Base-by-base conservation (phyloP, 2,329 filamentous ascomycete species). In the Cercospora sp. region DNA sequence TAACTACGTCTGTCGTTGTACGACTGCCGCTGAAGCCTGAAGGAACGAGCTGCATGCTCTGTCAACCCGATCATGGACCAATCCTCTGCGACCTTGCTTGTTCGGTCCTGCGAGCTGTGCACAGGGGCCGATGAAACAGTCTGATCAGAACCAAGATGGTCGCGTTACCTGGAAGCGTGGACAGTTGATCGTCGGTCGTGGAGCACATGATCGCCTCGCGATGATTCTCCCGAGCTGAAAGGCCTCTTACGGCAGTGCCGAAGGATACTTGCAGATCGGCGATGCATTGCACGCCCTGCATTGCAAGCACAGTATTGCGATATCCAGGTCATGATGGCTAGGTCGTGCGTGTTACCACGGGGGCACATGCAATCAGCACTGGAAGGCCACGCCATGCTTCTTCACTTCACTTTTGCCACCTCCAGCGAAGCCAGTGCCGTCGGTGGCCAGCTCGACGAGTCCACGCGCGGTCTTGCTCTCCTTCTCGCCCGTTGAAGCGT, bases 341-440 rank as follows among this genome's bases (percentile, higher is more conserved):
- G 13, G 24, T 28, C 49, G 49, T 26, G 28, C 13, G 12, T 5
- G n/a, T 3, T 30, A 8, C 49, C 49, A n/a, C 6, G 12, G 13
- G 43, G 21, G 9, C 21, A 62, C 51, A 30, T 32, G 30, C 18
- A 37, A 32, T 55, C 49, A 95, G 77, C 92, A 94, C 77, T 96
- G 92, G 79, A 97, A 97, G 0, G 90, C 90, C 18, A 96, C 88
- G 0, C 91, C 90, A 3, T 86, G 82, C 78, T 90, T 95, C 80
- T 91, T 91, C 16, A 96, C 93, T 74, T 91, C 87, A 76, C 91
- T 97, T 62, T 87, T 87, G 2, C 95, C 94, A n/a, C 90, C 90
- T 4, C 92, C 91, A 4, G 94, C 94, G 80, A 97, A 98, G 0
- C 94, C 94, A 0, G 94, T 98, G 0, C 94, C 94, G 74, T 97